Conservation (phyloP, 176 grass and related monocot genomes). For the Avena insularis region DNA sequence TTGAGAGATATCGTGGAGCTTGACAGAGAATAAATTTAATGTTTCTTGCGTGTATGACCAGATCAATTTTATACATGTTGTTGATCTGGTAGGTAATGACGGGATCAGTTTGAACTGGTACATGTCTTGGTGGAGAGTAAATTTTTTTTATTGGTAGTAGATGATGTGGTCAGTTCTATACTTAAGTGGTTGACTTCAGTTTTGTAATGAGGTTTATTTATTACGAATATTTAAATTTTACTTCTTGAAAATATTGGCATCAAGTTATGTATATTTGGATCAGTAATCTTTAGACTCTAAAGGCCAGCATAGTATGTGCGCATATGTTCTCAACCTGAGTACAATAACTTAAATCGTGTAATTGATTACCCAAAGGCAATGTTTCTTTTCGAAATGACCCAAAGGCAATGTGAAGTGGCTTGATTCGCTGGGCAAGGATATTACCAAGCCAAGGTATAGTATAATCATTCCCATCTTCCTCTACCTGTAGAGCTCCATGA, state of each 20-base stretch:
- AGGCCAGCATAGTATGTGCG: neutral
- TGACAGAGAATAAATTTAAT: neutral
- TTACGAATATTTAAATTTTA: neutral
- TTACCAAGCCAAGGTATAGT: neutral
- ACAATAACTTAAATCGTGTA: neutral
- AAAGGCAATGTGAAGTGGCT: too few species aligned
- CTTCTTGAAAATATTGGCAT: neutral
- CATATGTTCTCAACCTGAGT: conserved; percentile 10
- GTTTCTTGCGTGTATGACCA: conserved; percentile 2
- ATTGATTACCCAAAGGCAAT: conserved; percentile 61
- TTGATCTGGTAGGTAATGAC: neutral
- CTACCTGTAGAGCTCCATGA: neutral
- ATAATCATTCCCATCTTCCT: conserved; percentile 11
- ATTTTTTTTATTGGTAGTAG: neutral
- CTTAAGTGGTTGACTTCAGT: neutral
- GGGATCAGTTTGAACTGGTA: neutral
- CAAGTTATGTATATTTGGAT: conserved; percentile 5
- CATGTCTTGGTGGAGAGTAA: neutral
- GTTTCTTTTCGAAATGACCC: conserved; percentile 40
- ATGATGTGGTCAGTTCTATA: neutral
- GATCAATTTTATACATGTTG: neutral
- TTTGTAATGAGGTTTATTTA: neutral
- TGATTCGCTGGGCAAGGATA: too few species aligned
- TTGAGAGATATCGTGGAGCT: neutral
- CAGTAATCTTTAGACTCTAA: conserved; percentile 4